Evolutionary conservation across 148 eudicot species (phyloP).

Genomic region (Heliamphora exappendiculata): DNA sequence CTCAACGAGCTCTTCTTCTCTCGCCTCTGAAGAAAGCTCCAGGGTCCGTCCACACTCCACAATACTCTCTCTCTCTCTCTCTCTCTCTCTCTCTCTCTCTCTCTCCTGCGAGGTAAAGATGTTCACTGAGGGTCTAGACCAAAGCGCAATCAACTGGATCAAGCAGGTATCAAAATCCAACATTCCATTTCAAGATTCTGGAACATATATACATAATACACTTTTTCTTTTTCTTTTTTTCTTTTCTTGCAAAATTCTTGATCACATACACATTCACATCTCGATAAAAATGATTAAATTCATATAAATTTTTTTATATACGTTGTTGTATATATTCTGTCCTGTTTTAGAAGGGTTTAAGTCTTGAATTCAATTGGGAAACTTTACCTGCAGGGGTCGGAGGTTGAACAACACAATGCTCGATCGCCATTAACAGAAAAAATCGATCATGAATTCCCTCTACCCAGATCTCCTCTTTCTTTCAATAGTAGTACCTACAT

Average conservation of each 20-base stretch:
- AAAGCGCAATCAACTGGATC: slow-evolving; percentile 72
- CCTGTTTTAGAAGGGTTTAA: neutral
- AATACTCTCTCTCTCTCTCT: neutral
- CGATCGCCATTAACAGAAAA: slow-evolving; percentile 43
- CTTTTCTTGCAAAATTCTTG: neutral
- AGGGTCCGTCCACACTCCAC: too few relatives aligned
- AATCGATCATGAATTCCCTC: slow-evolving; percentile 24
- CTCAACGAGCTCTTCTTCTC: slow-evolving; percentile 1
- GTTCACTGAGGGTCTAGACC: slow-evolving; percentile 87
- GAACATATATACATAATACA: neutral
- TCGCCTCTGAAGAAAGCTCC: neutral
- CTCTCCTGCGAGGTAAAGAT: slow-evolving; percentile 20
- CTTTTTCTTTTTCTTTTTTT: too few relatives aligned
- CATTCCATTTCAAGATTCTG: neutral
- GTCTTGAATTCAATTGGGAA: neutral
- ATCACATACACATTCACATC: neutral
- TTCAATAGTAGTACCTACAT: slow-evolving; percentile 25
- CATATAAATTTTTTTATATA: neutral
- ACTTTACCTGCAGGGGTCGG: slow-evolving; percentile 45
- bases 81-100: slow-evolving; percentile 3
- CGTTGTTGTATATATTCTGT: neutral
- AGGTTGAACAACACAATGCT: slow-evolving; percentile 21
- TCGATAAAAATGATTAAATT: too few relatives aligned
- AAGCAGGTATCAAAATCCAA: slow-evolving; percentile 41
- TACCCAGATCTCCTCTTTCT: slow-evolving; percentile 46